These are phyloP conservation scores for Capsella bursapastoris DNA, from an alignment of 345 rosid genomes.

Conservation along the genomic window DNA sequence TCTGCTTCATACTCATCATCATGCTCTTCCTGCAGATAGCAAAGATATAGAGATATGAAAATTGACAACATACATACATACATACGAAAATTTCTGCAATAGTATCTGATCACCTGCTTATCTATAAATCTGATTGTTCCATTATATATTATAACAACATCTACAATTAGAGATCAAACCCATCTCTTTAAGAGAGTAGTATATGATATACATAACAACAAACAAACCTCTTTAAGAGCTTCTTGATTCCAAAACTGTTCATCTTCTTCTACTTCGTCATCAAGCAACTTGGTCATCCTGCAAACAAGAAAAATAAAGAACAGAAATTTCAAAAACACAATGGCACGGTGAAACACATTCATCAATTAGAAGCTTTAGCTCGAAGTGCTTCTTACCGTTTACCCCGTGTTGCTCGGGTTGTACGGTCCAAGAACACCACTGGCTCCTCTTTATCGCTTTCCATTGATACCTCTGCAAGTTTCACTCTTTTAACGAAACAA, in stretches of 20 bases:
- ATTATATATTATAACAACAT: not conserved
- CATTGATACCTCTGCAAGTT: constrained; percentile 45
- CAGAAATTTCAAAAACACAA: not conserved
- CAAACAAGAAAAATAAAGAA: constrained; percentile 17
- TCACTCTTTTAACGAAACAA: constrained; percentile 22
- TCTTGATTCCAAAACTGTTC: constrained; percentile 96
- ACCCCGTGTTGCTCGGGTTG: constrained; percentile 74
- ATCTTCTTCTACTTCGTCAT: constrained; percentile 85
- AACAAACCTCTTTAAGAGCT: constrained; percentile 79
- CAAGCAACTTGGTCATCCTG: constrained; percentile 88
- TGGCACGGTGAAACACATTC: not conserved
- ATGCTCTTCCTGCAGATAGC: constrained; percentile 66
- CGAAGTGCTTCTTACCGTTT: constrained; percentile 56
- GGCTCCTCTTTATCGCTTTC: constrained; percentile 59
- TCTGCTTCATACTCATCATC: constrained; percentile 85
- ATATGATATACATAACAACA: not conserved
- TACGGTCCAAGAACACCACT: constrained; percentile 67
- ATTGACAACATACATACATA: not conserved
- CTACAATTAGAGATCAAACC: not conserved
- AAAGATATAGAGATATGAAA: constrained; percentile 18
- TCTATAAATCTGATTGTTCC: not conserved
- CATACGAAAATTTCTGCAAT: not conserved
- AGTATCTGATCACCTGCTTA: not conserved
- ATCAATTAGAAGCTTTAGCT: constrained; percentile 8
- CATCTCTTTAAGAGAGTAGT: not conserved